Evolutionary conservation across 768 basidiomycete species (phyloP), one percentile per base, ranked within the genome.

Genomic region (Holtermannia corniformis): DNA sequence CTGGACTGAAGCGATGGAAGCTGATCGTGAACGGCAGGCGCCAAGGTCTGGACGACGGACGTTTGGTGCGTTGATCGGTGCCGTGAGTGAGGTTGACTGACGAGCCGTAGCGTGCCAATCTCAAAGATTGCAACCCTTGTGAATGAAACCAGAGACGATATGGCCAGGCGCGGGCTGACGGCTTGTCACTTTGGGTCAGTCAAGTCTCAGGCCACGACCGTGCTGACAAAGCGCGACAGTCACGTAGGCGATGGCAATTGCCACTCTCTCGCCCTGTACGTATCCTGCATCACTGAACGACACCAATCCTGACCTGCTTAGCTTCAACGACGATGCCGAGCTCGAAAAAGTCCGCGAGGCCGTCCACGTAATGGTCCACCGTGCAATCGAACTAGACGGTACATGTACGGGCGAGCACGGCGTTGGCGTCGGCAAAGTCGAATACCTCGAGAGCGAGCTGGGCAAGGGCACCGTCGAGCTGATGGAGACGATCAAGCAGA

Each of bases 341-440:
- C 62, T 65, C 37, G 56, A 48, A n/a, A 61, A 58, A 11, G 68
- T 72, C 40, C 54, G 60, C 43, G 62, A 61, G 14, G 68, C 67
- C 1, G 73, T 73, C 1, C 71, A 73, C 25, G 62, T 62, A 20
- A 72, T 74, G 64, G 72, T 77, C 7, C 66, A 75, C 42, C 61
- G 75, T 7, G 76, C 75, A 2, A 74, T 75, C 47, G 55, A 62
- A 19, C 60, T 76, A 7, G 75, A 73, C 16, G 75, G 75, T 0
- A 76, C 75, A 2, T 76, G 75, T 59, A 74, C 74, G 1, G 75
- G 75, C 7, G 87, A 91, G 68, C 88, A 91, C 68, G 88, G 88
- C 0, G 84, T 91, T 13, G 88, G 89, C 1, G 72, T 90, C 5
- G 88, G 88, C 10, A 91, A 91, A 75, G 84, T 81, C 61, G 80